Base-by-base conservation (phyloP, 2,329 filamentous ascomycete genomes). In the Stagonosporopsis tanaceti region DNA sequence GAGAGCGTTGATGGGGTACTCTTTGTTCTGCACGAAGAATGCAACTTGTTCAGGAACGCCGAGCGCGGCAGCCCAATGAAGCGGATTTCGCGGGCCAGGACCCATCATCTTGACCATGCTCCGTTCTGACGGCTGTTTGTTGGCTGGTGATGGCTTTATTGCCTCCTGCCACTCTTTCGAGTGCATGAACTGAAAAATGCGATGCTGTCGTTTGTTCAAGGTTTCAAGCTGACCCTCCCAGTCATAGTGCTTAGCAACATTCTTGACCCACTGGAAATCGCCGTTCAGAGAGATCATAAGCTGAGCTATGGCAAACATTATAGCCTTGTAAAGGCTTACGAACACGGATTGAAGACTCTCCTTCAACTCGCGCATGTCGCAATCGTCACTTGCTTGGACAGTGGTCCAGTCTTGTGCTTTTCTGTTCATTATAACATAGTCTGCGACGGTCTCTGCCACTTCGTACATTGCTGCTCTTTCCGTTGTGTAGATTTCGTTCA, bases 1-100 rank as follows among this genome's bases (percentile, higher is more conserved):
- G 3, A 67, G 62, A 6, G 64, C 62, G 42, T 67, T 67, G 42
- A 67, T 60, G 0, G 63, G 64, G 24, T 63, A 67, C 34, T 64
- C 59, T 1, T 61, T 59, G n/a, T 53, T 59, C 25, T 62, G 58
- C 7, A 67, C 48, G 14, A 60, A 52, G 7, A 48, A 47, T 6
- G 40, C 40, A 17, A 64, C 62, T 50, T 64, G 59, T 14, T 60
- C 42, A 1, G 55, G 47, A 6, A 60, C 55, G 6, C 57, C 50
- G 4, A 65, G 48, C 0, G 62, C 62, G 15, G 61, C 62, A 15
- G 64, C 62, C 62, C 61, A 62, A 30, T 67, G 64, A 1, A 67
- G 55, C 6, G 62, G 57, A 25, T 67, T 67, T 3, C 61, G 60
- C 2, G 52, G 57, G 2, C 52, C 64, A 15, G 64, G 62, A 3